Evolutionary conservation across 768 basidiomycete genomes (phyloP).

Genomic region (Hygrocybe punicea): DNA sequence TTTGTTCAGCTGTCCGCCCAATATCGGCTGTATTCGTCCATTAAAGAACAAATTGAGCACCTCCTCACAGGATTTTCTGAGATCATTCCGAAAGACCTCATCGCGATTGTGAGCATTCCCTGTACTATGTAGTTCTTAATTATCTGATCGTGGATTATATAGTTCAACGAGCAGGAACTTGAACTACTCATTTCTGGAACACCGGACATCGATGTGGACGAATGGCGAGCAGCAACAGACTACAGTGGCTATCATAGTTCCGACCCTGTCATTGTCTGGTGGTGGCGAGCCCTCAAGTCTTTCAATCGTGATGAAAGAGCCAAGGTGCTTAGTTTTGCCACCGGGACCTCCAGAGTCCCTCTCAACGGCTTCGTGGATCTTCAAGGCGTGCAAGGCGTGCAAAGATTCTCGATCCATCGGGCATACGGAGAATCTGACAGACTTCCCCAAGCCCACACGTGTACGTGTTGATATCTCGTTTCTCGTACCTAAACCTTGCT

Average conservation of each 20-base stretch:
- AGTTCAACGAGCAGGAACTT: constrained; percentile 95
- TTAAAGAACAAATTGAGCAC: constrained; percentile 92
- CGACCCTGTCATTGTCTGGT: constrained; percentile 97
- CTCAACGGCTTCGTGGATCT: constrained; percentile 91
- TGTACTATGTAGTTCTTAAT: constrained; percentile 5
- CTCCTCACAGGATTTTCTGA: constrained; percentile 92
- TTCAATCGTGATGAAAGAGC: constrained; percentile 96
- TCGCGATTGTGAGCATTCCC: constrained; percentile 70
- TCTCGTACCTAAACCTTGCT: constrained; percentile 1
- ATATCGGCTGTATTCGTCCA: constrained; percentile 88
- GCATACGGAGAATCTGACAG: constrained; percentile 85
- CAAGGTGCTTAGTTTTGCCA: constrained; percentile 96
- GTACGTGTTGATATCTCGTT: constrained; percentile 43
- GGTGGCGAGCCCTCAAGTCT: constrained; percentile 97
- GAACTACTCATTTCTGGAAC: constrained; percentile 94
- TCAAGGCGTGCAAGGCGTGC: constrained; percentile 92
- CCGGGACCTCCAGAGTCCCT: constrained; percentile 88
- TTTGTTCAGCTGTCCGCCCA: constrained; percentile 95
- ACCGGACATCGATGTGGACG: constrained; percentile 98
- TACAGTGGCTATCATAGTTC: constrained; percentile 84
- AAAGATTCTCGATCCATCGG: constrained; percentile 93
- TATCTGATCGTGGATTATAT: constrained; percentile 9
- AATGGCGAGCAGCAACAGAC: constrained; percentile 91
- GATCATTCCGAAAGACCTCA: constrained; percentile 93
- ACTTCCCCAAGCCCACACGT: constrained; percentile 87